Evolutionary conservation across 2,329 filamentous ascomycete species (phyloP).

Genomic region (Diaporthe amygdali): DNA sequence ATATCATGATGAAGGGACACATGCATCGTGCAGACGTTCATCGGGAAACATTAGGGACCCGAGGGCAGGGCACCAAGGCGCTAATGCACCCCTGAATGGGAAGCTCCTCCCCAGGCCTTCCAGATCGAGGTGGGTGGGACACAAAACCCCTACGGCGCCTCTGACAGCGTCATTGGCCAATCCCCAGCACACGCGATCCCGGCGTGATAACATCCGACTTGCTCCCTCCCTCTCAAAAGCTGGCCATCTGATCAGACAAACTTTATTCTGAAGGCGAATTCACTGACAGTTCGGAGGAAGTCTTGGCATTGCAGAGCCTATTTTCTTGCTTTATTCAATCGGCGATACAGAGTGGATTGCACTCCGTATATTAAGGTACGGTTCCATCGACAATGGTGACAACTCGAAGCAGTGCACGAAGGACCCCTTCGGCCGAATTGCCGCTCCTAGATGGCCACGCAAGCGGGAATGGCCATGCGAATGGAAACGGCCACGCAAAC

Average conservation of each 20-base stretch:
- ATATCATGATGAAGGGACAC: background rate
- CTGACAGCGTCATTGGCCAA: background rate
- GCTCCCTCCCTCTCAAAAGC: background rate
- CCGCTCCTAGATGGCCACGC: background rate
- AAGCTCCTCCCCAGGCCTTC: background rate
- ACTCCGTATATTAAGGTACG: background rate
- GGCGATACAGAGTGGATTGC: background rate
- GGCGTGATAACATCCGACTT: background rate
- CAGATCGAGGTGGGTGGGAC: background rate
- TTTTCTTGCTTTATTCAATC: background rate
- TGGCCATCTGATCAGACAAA: background rate
- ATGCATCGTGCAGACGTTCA: background rate
- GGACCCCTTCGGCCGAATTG: background rate
- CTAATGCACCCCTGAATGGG: background rate
- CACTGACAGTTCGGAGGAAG: background rate
- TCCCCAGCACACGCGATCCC: background rate
- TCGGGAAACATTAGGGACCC: background rate
- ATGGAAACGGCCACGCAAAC: background rate
- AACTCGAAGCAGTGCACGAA: constrained; percentile 27
- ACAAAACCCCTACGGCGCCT: background rate
- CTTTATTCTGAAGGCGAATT: background rate
- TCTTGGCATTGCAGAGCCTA: background rate
- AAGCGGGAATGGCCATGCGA: constrained; percentile 26
- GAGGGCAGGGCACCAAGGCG: background rate
- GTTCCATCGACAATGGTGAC: constrained; percentile 27